Base-by-base conservation (phyloP, 2,329 filamentous ascomycete species). In the Hymenoscyphus fructigenus region DNA sequence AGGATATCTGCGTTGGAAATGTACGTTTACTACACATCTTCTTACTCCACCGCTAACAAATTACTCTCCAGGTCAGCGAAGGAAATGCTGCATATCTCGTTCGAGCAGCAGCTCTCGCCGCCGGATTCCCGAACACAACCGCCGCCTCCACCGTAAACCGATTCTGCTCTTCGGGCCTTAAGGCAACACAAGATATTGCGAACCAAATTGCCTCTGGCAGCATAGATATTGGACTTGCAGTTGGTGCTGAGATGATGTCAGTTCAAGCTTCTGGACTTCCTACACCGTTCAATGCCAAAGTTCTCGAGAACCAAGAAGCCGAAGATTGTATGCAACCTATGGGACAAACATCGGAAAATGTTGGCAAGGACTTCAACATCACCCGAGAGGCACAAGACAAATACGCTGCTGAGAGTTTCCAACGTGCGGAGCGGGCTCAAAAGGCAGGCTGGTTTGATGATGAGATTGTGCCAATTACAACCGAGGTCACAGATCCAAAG, bases 241-340 rank as follows among this genome's bases (percentile, higher is more conserved):
- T 93, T n/a, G 94, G 94, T 75, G 92, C 96, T 38, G 94, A 98
- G 86, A 93, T 90, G 83, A 98, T 98, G 94, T 90, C 90, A 57
- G 91, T 94, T 76, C 83, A 82, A 61, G 94, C 94, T 66, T 93
- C 17, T 85, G 88, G 67, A 92, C 79, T 96, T 97, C 84, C 93
- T 91, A 44, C 90, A 57, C 56, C 61, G 26, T 60, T 64, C 62
- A 57, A 64, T n/a, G 57, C 62, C 7, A 58, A 60, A 17, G n/a
- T 64, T 26, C 62, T 64, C 93, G 53, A 84, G 91, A 65, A 87
- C 97, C 70, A 91, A 95, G 75, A 85, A 81, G 74, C 85, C 93
- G 82, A 83, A 86, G 68, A 88, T 94, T 76, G 86, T 92, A 28
- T 95, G 82, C 93, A 97, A 17, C 89, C 93, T 76, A 98, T 98